Percentiles rank a stretch among this genome's conserved stretches.
phyloP scores from a whole-genome alignment of 164 flowering plant genomes.

The Paratinospora sagittata region DNA sequence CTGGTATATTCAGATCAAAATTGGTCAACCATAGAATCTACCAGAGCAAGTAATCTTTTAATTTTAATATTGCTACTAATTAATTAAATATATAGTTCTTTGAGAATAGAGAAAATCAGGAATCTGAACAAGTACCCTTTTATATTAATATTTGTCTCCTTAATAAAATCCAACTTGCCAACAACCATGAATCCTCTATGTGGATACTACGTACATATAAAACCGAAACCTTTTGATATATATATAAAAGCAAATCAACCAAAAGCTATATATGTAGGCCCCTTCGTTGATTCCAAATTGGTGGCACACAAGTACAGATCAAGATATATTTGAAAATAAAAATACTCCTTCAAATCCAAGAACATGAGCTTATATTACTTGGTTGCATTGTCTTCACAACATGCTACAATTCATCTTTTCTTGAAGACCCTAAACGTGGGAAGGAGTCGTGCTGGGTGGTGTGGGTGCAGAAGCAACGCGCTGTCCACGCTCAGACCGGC shows the following conservation, averaged over 20 bases:
- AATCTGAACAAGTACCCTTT: too few species aligned
- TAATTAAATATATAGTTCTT: not conserved
- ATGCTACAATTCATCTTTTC: not conserved
- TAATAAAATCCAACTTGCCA: not conserved
- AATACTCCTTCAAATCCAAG: too few species aligned
- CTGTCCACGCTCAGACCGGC: constrained; percentile 55
- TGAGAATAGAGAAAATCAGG: too few species aligned
- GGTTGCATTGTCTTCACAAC: not conserved
- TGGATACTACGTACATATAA: not conserved
- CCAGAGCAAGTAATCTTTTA: not conserved
- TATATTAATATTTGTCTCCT: not conserved
- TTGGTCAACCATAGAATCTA: not conserved
- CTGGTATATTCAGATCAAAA: not conserved
- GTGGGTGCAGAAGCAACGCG: constrained; percentile 44
- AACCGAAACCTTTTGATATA: not conserved
- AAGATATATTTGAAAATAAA: too few species aligned
- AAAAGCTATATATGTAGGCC: not conserved
- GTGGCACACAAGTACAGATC: not conserved
- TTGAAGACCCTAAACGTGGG: not conserved
- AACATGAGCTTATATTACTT: too few species aligned
- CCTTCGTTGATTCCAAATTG: not conserved
- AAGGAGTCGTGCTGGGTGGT: constrained; percentile 40
- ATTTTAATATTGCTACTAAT: too few species aligned
- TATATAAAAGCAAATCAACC: too few species aligned
- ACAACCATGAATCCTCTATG: not conserved